These are phyloP conservation scores for Kuraishia capsulata DNA, from an alignment of 805 yeast species.

Conservation along the genomic window DNA sequence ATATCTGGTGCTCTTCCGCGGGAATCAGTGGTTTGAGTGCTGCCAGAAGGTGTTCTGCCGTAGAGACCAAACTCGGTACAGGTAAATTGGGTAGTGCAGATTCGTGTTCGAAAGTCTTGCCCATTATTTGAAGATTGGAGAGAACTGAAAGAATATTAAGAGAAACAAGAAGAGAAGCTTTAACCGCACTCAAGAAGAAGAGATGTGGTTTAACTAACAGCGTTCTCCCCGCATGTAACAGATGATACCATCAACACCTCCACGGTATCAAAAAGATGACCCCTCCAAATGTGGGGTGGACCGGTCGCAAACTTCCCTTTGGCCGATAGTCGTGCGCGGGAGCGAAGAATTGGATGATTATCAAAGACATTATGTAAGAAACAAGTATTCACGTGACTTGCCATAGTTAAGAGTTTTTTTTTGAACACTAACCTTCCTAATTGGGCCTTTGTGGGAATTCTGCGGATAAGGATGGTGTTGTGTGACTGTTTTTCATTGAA, in stretches of 20 bases:
- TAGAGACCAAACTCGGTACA: conserved; percentile 43
- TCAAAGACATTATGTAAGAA: no score
- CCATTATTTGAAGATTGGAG: conserved; percentile 1
- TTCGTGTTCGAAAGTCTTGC: conserved; percentile 30
- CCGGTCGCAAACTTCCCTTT: no score
- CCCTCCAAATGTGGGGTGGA: no score
- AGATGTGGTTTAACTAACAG: no score
- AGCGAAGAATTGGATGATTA: no score
- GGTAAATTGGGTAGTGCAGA: conserved; percentile 46
- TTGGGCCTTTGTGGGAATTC: conserved; percentile 18
- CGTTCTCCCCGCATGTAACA: no score
- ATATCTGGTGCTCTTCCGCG: conserved; percentile 36
- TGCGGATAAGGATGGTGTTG: conserved; percentile 17
- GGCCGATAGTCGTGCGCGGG: no score
- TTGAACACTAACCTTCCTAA: conserved; percentile 11
- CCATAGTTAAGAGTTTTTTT: background rate
- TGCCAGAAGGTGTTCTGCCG: conserved; percentile 41
- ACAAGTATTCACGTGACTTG: background rate
- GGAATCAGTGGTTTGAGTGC: conserved; percentile 54
- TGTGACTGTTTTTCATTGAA: background rate
- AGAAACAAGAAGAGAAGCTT: background rate
- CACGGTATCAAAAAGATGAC: no score
- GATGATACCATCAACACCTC: no score
- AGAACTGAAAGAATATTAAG: background rate
- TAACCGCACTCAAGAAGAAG: background rate